Evolutionary conservation across 2,329 filamentous ascomycete genomes (phyloP).

Genomic region (Mycosphaerella sp.): DNA sequence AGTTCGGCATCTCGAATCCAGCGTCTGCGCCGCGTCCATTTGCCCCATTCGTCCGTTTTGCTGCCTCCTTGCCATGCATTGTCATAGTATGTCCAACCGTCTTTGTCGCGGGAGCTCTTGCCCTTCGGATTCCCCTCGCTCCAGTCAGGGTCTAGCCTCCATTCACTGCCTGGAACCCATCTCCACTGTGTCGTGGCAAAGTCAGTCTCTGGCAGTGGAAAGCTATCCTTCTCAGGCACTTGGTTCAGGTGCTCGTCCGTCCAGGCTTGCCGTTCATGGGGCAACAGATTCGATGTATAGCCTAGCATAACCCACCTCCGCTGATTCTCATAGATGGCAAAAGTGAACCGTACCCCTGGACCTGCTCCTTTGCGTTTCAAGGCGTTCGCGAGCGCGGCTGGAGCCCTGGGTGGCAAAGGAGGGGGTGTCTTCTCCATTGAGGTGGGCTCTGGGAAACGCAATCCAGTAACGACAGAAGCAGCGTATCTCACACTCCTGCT

Average conservation of each 20-base stretch:
- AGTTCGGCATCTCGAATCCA: slow-evolving; percentile 97
- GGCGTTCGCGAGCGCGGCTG: slow-evolving; percentile 26
- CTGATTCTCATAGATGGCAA: slow-evolving; percentile 95
- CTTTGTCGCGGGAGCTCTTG: slow-evolving; percentile 45
- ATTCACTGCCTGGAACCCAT: slow-evolving; percentile 80
- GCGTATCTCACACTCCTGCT: slow-evolving; percentile 67
- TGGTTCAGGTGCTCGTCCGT: slow-evolving; percentile 91
- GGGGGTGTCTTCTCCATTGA: slow-evolving; percentile 29
- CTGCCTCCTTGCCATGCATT: slow-evolving; percentile 96
- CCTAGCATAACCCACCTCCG: slow-evolving; percentile 89
- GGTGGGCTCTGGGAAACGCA: slow-evolving; percentile 55
- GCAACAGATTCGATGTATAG: slow-evolving; percentile 86
- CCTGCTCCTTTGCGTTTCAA: slow-evolving; percentile 39
- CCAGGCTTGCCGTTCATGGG: slow-evolving; percentile 86
- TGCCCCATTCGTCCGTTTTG: slow-evolving; percentile 85
- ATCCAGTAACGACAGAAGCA: slow-evolving; percentile 69
- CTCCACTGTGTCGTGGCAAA: slow-evolving; percentile 60
- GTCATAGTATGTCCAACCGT: slow-evolving; percentile 96
- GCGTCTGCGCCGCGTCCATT: slow-evolving; percentile 87
- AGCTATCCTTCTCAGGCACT: slow-evolving; percentile 67
- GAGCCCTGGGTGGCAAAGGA: slow-evolving; percentile 18
- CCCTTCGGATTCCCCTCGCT: slow-evolving; percentile 39
- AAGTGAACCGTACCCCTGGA: slow-evolving; percentile 88
- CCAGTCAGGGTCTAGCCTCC: slow-evolving; percentile 73
- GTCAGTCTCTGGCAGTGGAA: slow-evolving; percentile 62